Percentiles rank a stretch among this genome's conserved stretches.
Conservation (phyloP, 371 early-diverging fungal genomes). For the Nematocida ausubeli region DNA sequence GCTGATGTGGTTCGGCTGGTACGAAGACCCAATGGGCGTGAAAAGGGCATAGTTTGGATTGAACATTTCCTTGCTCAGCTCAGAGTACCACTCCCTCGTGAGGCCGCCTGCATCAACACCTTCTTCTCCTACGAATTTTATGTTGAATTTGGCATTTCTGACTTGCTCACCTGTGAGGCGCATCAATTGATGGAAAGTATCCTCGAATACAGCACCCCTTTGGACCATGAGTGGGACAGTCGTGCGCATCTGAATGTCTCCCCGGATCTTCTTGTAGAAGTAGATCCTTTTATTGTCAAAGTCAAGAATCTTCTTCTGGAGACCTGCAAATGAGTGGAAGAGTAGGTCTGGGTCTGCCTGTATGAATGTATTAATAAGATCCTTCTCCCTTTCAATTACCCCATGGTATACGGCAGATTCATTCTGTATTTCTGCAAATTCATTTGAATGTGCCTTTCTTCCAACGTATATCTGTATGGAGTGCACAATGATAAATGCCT, state of each 20-base stretch:
- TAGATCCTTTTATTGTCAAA: constrained; percentile 56
- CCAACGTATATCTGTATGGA: constrained; percentile 13
- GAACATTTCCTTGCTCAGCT: constrained; percentile 88
- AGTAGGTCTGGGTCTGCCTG: constrained; percentile 46
- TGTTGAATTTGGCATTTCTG: constrained; percentile 73
- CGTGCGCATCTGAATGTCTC: background rate
- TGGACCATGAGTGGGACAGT: constrained; percentile 27
- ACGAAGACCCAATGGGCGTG: constrained; percentile 85
- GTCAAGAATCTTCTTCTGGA: constrained; percentile 41
- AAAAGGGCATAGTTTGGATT: constrained; percentile 95
- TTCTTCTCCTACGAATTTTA: constrained; percentile 89
- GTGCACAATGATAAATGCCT: constrained; percentile 35
- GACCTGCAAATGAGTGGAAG: constrained; percentile 42
- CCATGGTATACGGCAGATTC: background rate
- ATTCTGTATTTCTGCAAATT: background rate
- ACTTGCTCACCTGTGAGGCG: constrained; percentile 41
- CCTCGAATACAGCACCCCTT: constrained; percentile 49
- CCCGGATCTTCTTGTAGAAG: constrained; percentile 49
- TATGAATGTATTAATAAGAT: constrained; percentile 47
- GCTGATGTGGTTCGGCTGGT: constrained; percentile 88
- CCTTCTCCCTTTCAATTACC: constrained; percentile 23
- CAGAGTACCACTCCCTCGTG: constrained; percentile 93
- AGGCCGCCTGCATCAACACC: constrained; percentile 96
- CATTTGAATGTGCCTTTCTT: constrained; percentile 19
- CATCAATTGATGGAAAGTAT: constrained; percentile 61